Evolutionary conservation across 345 rosid genomes (phyloP).

Genomic region (Eutrema japonicum): DNA sequence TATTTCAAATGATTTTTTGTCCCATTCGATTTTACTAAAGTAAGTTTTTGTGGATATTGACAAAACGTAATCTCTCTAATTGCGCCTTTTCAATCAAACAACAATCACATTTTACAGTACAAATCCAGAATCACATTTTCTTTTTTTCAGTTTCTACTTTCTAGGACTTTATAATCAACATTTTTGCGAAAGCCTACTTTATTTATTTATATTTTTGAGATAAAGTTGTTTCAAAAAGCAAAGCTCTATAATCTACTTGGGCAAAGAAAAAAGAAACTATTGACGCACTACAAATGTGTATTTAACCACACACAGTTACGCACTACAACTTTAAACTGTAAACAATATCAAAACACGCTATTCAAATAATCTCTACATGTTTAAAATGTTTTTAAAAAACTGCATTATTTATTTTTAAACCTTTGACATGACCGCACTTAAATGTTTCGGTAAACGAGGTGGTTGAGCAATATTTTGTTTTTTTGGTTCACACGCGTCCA

Average conservation of each 20-base stretch:
- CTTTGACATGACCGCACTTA: background rate
- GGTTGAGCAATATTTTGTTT: slow-evolving; percentile 22
- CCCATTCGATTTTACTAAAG: too few species aligned
- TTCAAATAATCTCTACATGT: slow-evolving; percentile 21
- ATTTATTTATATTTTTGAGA: background rate
- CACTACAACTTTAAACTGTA: slow-evolving; percentile 11
- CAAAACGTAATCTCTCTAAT: background rate
- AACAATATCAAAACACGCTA: background rate
- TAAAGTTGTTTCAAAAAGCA: background rate
- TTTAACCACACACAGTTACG: background rate
- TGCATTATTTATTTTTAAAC: background rate
- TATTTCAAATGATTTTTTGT: too few species aligned
- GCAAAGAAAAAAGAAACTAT: background rate
- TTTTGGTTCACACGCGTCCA: background rate
- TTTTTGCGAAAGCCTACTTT: background rate
- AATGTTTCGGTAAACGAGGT: slow-evolving; percentile 8
- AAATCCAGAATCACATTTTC: background rate
- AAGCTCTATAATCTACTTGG: background rate
- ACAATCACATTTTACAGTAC: background rate
- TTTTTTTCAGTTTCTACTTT: background rate
- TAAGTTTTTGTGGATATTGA: background rate
- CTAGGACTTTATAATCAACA: background rate
- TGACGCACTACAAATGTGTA: slow-evolving; percentile 1
- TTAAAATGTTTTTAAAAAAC: background rate
- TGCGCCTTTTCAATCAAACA: background rate